phyloP scores from a whole-genome alignment of 805 yeast genomes.

The Tetrapisispora fleetii region DNA sequence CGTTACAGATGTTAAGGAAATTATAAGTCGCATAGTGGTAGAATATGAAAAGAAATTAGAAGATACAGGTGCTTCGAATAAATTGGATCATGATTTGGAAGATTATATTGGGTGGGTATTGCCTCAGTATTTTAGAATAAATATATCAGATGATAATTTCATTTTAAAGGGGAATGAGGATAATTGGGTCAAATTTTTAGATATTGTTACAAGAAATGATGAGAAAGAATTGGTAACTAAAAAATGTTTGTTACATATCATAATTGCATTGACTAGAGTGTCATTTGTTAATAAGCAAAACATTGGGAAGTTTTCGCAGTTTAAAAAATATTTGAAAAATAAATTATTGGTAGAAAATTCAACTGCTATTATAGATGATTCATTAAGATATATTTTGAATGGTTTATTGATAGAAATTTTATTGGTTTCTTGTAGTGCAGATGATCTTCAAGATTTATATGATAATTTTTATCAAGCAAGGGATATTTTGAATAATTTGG shows the following conservation, averaged over 20 bases:
- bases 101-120: slow-evolving; percentile 12
- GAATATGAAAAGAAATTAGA: not conserved
- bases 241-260: slow-evolving; percentile 12
- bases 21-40: not conserved
- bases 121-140: slow-evolving; percentile 9
- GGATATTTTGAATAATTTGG: slow-evolving; percentile 10
- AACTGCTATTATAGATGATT: not conserved
- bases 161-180: not conserved
- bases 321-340: not conserved
- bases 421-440: slow-evolving; percentile 12
- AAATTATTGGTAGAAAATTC: not conserved
- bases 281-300: slow-evolving; percentile 20
- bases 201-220: not conserved
- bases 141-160: slow-evolving; percentile 16
- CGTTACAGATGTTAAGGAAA: not conserved
- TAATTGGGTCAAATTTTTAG: not conserved
- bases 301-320: slow-evolving; percentile 4
- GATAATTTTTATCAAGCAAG: slow-evolving; percentile 4
- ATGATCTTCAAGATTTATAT: slow-evolving; percentile 16
- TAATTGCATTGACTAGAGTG: slow-evolving; percentile 13
- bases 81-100: not conserved
- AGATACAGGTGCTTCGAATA: no score
- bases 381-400: not conserved
- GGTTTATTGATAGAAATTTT: slow-evolving; percentile 5
- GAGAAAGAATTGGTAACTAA: slow-evolving; percentile 5